phyloP scores from a whole-genome alignment of 176 grass and related monocot genomes.

The Musa schizocarpa region DNA sequence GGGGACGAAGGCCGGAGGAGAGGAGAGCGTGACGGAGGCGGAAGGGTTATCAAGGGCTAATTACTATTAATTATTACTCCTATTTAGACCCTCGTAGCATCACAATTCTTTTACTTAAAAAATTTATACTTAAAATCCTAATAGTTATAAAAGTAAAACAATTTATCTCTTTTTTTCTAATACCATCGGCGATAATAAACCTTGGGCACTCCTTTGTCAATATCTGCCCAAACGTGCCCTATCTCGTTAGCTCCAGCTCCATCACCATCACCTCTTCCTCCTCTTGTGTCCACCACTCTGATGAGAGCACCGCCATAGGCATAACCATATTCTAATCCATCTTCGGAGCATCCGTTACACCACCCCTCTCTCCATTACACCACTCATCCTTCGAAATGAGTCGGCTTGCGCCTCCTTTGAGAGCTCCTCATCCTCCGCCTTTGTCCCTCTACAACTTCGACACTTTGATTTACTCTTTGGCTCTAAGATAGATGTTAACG shows the following conservation, averaged over 20 bases:
- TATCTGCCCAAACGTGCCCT: background rate
- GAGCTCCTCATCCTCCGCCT: constrained; percentile 57
- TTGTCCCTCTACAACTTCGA: constrained; percentile 34
- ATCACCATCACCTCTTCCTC: background rate
- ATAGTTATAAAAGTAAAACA: too few relatives aligned
- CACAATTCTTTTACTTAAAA: too few relatives aligned
- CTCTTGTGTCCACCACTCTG: background rate
- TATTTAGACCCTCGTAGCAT: too few relatives aligned
- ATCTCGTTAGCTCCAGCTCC: background rate
- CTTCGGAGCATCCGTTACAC: constrained; percentile 53
- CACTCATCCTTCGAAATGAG: constrained; percentile 14
- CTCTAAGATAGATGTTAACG: constrained; percentile 61
- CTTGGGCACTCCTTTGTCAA: constrained; percentile 78
- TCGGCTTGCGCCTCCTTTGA: constrained; percentile 41
- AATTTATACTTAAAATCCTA: too few relatives aligned
- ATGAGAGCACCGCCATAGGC: background rate
- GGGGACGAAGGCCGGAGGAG: background rate
- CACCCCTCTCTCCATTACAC: constrained; percentile 25
- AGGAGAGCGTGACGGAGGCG: constrained; percentile 11
- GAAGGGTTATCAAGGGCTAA: background rate
- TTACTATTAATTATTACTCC: too few relatives aligned
- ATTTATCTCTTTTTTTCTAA: too few relatives aligned
- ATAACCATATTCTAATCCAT: constrained; percentile 37
- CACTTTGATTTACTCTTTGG: constrained; percentile 25
- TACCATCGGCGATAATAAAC: background rate